Evolutionary conservation across 2,329 filamentous ascomycete genomes (phyloP), one percentile per base, ranked within the genome.

Genomic region (Colletotrichum scovillei): DNA sequence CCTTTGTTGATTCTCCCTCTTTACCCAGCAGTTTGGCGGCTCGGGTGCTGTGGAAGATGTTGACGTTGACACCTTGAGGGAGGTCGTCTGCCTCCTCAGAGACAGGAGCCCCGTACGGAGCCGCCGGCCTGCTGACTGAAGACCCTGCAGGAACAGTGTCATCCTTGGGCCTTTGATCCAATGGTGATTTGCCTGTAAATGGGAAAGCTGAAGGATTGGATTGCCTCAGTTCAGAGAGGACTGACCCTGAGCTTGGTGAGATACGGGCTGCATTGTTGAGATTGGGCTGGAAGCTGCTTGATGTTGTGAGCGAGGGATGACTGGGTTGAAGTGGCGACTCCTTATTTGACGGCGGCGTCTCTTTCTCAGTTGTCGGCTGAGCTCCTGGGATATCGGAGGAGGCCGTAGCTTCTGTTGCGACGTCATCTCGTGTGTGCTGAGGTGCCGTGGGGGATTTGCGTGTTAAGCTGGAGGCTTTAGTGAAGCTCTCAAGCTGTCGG

Each of bases 401-500:
- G 11, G n/a, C 19, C 26, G 49, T 9, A 22, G 46, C 38, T 52
- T 67, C 62, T 32, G 52, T 9, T 24, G 42, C 22, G 24, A 26
- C 14, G 8, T 58, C n/a, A 4, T 32, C 30, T 62, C 53, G 67
- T 4, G 24, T 67, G 63, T 55, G 71, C 30, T 42, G 30, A 42
- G 65, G 73, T 16, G 30, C 55, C 4, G 42, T 38, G 19, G 67
- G 53, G 49, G 38, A 73, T 59, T 28, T 76, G 6, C 76, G 76
- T 73, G 80, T 82, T 63, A 86, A 81, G 68, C 83, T 87, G 46
- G 86, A 88, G 4, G 84, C 85, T 74, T 82, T 83, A 76, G 81
- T 81, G 78, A 88, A 89, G 56, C 82, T 83, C 73, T 89, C 87
- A 67, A 90, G 79, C 80, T 91, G 89, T 56, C 86, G 84, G 69